Evolutionary conservation across 148 eudicot genomes (phyloP).

Genomic region (Chenopodium formosanum): DNA sequence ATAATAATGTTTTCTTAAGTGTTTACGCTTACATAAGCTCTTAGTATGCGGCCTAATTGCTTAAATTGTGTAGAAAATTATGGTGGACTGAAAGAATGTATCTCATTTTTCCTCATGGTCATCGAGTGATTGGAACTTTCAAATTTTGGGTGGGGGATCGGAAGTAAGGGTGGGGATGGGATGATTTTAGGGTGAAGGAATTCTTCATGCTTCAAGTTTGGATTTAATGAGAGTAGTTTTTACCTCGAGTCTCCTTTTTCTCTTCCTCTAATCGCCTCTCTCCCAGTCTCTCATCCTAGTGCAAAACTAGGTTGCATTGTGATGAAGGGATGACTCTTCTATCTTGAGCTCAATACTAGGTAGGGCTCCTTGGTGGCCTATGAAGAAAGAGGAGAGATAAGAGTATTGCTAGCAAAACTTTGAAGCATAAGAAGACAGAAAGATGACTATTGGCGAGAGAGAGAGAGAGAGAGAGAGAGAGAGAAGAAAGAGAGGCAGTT

Average conservation of each 20-base stretch:
- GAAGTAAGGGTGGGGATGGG: too few species aligned
- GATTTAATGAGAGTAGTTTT: not conserved
- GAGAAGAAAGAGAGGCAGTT: too few species aligned
- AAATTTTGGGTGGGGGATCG: too few species aligned
- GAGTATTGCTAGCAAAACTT: not conserved
- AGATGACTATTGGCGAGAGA: not conserved
- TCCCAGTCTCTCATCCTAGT: not conserved
- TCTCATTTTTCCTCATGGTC: not conserved
- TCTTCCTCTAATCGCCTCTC: not conserved
- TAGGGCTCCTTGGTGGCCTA: not conserved
- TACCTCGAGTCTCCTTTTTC: not conserved
- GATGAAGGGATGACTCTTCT: not conserved
- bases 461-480: not conserved
- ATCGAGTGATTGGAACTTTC: not conserved
- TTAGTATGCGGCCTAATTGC: not conserved
- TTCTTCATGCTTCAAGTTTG: not conserved
- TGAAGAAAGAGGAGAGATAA: not conserved
- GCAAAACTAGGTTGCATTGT: not conserved
- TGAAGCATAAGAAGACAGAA: not conserved
- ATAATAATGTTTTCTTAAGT: not conserved
- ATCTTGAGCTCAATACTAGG: not conserved
- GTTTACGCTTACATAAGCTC: not conserved
- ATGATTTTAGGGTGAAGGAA: too few species aligned
- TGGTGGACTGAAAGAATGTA: not conserved
- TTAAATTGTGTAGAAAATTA: not conserved